Evolutionary conservation across 164 flowering plant genomes (phyloP).

Genomic region (Nelumbo lutea): DNA sequence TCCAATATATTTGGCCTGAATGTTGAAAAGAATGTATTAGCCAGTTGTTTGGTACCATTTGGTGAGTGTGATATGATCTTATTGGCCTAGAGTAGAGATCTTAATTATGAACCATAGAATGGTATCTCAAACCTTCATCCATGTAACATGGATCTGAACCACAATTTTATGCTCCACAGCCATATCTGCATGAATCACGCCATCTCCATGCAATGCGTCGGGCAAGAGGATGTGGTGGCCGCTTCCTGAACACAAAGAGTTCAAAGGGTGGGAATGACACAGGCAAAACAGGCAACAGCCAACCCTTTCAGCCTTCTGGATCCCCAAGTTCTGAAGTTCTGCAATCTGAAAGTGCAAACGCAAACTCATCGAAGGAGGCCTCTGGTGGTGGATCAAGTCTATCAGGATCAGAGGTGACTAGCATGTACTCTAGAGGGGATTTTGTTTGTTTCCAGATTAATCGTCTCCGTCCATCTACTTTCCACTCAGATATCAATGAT

Average conservation of each 20-base stretch:
- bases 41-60: no score
- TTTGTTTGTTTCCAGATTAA: constrained; percentile 30
- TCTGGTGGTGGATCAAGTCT: constrained; percentile 28
- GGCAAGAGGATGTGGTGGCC: constrained; percentile 85
- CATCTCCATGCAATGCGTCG: constrained; percentile 92
- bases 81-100: no score
- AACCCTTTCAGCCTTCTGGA: constrained; percentile 25
- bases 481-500: constrained; percentile 34
- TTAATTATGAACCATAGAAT: no score
- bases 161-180: constrained; percentile 33
- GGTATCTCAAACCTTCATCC: not conserved
- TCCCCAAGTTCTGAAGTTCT: constrained; percentile 59
- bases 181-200: constrained; percentile 83
- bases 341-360: constrained; percentile 47
- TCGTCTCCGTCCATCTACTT: constrained; percentile 34
- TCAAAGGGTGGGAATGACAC: constrained; percentile 17
- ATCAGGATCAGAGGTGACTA: constrained; percentile 61
- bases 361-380: constrained; percentile 42
- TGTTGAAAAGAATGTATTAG: no score
- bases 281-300: constrained; percentile 15
- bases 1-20: not conserved
- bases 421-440: constrained; percentile 43
- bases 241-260: constrained; percentile 68
- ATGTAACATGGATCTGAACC: not conserved
- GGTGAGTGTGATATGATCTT: no score